Conservation (phyloP, 345 rosid species). For the Eucalyptus regnans region DNA sequence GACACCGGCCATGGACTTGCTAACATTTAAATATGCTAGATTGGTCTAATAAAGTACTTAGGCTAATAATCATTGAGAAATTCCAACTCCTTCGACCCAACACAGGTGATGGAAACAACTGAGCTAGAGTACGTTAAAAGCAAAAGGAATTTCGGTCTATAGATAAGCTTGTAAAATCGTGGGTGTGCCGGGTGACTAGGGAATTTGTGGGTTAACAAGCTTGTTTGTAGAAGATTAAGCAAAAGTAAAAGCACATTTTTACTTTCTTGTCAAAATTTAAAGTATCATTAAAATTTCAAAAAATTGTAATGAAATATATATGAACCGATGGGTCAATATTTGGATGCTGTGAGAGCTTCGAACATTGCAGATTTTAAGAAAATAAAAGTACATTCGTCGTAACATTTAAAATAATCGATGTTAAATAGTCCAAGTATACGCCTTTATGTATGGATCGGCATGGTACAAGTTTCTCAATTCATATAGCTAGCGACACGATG, state of each 20-base stretch:
- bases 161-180: not conserved
- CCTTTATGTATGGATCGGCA: not conserved
- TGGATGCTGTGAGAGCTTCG: not conserved
- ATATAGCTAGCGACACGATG: not conserved
- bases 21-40: not conserved
- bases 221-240: not conserved
- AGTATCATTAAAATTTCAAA: accelerated
- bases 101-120: not conserved
- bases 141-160: not conserved
- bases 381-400: too few relatives aligned
- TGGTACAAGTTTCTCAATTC: not conserved
- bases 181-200: not conserved
- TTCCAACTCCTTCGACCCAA: not conserved
- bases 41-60: not conserved
- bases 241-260: not conserved
- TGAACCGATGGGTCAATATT: not conserved
- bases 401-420: not conserved
- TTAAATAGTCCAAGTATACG: accelerated
- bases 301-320: not conserved
- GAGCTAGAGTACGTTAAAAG: not conserved
- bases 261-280: not conserved
- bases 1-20: not conserved
- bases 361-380: too few relatives aligned
- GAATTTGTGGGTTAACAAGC: not conserved
- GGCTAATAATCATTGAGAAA: not conserved